phyloP scores from a whole-genome alignment of 2,329 filamentous ascomycete genomes.

The Teratosphaeria gauchensis region DNA sequence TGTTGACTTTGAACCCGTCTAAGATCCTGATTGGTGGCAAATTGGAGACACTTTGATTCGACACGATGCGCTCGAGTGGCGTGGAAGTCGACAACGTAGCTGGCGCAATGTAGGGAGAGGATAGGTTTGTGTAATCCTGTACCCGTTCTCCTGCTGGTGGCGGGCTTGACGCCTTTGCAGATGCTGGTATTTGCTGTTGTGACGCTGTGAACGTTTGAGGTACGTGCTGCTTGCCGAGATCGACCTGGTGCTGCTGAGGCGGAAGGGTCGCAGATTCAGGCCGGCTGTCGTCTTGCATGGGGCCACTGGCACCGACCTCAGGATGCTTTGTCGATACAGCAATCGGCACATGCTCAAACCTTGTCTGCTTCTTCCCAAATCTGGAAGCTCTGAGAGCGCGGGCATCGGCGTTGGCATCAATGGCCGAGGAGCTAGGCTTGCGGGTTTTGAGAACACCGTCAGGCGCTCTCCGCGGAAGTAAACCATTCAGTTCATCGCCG shows the following conservation, averaged over 20 bases:
- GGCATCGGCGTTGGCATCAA: background rate
- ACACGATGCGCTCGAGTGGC: constrained; percentile 4
- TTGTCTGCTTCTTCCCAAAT: constrained; percentile 1
- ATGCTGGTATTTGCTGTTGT: background rate
- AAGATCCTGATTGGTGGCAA: constrained; percentile 34
- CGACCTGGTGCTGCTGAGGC: background rate
- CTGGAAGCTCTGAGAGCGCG: background rate
- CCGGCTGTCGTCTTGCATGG: background rate
- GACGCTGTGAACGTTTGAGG: background rate
- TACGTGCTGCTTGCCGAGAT: background rate
- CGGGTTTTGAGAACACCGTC: constrained; percentile 7
- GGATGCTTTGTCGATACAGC: background rate
- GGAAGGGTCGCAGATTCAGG: constrained; percentile 2
- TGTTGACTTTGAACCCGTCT: constrained; percentile 46
- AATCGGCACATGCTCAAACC: background rate
- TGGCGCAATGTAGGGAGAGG: background rate
- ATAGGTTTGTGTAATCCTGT: background rate
- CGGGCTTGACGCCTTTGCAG: background rate
- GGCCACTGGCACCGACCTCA: background rate
- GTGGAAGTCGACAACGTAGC: background rate
- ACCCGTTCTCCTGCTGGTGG: background rate
- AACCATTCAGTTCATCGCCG: background rate
- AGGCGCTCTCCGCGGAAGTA: constrained; percentile 1
- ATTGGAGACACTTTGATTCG: background rate
- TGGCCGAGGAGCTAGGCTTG: background rate